Conservation (phyloP, 208 protist species). For the Tetramitus jugosus region DNA sequence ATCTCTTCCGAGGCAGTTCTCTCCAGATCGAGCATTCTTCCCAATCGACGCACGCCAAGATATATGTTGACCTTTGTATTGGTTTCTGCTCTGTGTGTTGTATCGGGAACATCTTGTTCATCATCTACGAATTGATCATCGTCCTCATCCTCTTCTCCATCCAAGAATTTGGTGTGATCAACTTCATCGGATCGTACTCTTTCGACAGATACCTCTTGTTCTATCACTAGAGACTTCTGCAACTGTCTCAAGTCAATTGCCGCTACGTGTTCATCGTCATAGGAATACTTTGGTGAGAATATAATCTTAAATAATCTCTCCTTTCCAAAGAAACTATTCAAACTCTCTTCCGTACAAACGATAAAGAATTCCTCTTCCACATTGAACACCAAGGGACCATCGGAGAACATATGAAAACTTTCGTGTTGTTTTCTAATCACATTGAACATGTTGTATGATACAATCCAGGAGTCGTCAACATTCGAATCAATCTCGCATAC, state of each 20-base stretch:
- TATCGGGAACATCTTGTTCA: background rate
- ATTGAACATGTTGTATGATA: background rate
- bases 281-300: background rate
- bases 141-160: background rate
- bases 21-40: too few species aligned
- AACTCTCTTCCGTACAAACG: background rate
- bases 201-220: background rate
- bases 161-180: background rate
- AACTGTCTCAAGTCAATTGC: background rate
- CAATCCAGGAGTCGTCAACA: conserved; percentile 18
- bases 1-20: too few species aligned
- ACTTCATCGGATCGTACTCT: background rate
- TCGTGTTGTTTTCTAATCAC: background rate
- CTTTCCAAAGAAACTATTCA: background rate
- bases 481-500: background rate
- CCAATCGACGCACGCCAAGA: too few species aligned
- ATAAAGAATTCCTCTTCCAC: background rate
- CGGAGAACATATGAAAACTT: conserved; percentile 21
- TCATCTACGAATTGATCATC: background rate
- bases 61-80: too few species aligned
- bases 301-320: background rate
- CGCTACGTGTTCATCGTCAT: background rate
- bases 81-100: too few species aligned
- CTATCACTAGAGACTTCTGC: background rate
- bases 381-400: conserved; percentile 16